Conservation (phyloP, 352 stramenopile genomes). For the Phytopythium boreale region DNA sequence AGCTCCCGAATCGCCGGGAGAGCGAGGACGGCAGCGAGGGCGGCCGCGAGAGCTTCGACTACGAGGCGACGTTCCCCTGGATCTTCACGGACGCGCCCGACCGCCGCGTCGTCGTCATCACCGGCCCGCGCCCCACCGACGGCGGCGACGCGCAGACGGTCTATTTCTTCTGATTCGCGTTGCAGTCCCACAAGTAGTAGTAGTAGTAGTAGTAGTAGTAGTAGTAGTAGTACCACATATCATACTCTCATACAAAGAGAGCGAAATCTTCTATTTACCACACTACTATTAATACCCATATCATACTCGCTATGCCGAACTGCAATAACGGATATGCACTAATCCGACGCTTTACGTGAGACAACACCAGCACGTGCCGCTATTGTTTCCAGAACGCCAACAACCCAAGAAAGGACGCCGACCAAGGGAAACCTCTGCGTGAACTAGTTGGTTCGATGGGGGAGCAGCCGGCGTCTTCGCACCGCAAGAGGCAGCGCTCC, state of each 20-base stretch:
- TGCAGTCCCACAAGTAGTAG: background rate
- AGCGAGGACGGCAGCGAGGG: background rate
- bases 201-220: no score
- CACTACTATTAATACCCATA: no score
- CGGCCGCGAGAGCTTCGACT: constrained; percentile 1
- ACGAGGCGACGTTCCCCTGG: constrained; percentile 2
- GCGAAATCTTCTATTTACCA: no score
- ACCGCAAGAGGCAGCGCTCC: constrained; percentile 34
- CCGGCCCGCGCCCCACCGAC: background rate
- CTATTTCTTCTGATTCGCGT: constrained; percentile 7
- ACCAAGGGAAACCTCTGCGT: background rate
- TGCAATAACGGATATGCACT: background rate
- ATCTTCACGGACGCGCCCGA: constrained; percentile 3
- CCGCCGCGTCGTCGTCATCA: constrained; percentile 4
- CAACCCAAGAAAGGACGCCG: background rate
- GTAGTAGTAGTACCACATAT: no score
- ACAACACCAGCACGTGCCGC: no score
- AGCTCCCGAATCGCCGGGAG: background rate
- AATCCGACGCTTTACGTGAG: background rate
- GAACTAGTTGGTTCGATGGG: background rate
- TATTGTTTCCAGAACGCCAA: background rate
- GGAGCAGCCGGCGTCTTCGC: background rate
- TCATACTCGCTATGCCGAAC: background rate
- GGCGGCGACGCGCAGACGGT: background rate
- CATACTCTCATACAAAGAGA: no score